Conservation (phyloP, 2,329 filamentous ascomycete genomes). For the Pseudogymnoascus sp. region DNA sequence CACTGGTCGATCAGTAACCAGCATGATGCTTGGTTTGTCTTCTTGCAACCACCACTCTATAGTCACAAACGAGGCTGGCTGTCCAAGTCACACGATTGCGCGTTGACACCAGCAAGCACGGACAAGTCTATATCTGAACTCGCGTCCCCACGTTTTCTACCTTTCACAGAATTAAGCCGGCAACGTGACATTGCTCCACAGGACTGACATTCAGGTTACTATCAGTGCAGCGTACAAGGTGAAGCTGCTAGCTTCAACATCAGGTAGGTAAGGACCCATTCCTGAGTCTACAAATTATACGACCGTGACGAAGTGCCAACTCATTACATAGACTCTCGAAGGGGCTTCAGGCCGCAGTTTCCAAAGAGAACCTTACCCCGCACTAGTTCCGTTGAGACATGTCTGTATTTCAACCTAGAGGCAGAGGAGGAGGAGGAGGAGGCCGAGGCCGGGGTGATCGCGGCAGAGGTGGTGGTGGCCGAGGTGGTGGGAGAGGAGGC, state of each 20-base stretch:
- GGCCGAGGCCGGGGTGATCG: slow-evolving; percentile 7
- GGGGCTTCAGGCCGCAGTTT: too few species aligned
- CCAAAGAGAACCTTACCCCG: neutral
- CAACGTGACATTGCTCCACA: neutral
- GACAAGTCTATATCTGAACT: neutral
- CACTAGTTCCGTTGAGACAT: neutral
- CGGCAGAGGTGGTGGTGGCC: neutral
- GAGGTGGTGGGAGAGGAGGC: slow-evolving; percentile 6
- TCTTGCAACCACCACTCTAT: neutral
- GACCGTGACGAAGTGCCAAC: neutral
- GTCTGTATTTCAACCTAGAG: neutral
- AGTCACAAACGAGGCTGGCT: neutral
- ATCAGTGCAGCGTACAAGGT: neutral
- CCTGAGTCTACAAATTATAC: neutral
- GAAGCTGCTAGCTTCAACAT: neutral
- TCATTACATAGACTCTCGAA: neutral
- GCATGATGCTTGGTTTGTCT: neutral
- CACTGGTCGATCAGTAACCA: neutral
- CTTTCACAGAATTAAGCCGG: neutral
- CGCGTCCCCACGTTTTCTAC: neutral
- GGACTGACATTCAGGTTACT: neutral
- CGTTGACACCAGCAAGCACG: neutral
- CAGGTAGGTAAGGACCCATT: neutral
- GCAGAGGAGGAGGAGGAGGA: slow-evolving; percentile 5
- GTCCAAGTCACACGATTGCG: neutral